A percentile compares a stretch with the other conserved stretches of the same genome.
Evolutionary conservation across 345 rosid genomes (phyloP).

Genomic region (Corchorus capsularis): DNA sequence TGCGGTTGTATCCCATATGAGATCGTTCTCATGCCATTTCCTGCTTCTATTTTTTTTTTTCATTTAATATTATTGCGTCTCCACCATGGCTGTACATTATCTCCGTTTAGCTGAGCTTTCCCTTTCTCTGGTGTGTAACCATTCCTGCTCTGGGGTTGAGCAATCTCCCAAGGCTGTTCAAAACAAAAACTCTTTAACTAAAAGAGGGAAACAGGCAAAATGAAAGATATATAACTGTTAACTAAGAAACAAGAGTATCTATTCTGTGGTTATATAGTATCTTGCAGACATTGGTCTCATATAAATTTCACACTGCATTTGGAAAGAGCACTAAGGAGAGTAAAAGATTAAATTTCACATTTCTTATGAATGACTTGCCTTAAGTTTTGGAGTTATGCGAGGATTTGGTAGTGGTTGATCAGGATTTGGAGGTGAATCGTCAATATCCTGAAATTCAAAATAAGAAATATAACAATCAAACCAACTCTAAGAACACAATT

Average conservation of each 20-base stretch:
- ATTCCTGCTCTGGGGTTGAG: not conserved
- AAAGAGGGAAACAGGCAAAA: not conserved
- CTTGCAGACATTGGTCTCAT: not conserved
- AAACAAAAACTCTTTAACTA: not conserved
- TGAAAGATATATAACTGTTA: not conserved
- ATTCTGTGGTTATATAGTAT: not conserved
- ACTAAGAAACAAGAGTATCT: not conserved
- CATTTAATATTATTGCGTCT: conserved; percentile 3
- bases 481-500: not conserved
- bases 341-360: not conserved
- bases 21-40: conserved; percentile 4
- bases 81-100: conserved; percentile 20
- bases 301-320: not conserved
- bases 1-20: not conserved
- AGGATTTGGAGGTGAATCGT: conserved; percentile 30
- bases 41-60: not conserved
- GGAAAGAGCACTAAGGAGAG: not conserved
- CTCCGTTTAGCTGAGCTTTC: conserved; percentile 13
- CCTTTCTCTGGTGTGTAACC: not conserved
- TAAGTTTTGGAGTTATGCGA: conserved; percentile 8
- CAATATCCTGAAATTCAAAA: conserved; percentile 20
- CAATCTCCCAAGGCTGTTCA: conserved; percentile 30
- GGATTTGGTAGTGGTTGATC: conserved; percentile 25
- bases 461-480: not conserved
- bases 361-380: conserved; percentile 12